phyloP scores from a whole-genome alignment of 768 basidiomycete genomes.

The Mycena rebaudengoi region DNA sequence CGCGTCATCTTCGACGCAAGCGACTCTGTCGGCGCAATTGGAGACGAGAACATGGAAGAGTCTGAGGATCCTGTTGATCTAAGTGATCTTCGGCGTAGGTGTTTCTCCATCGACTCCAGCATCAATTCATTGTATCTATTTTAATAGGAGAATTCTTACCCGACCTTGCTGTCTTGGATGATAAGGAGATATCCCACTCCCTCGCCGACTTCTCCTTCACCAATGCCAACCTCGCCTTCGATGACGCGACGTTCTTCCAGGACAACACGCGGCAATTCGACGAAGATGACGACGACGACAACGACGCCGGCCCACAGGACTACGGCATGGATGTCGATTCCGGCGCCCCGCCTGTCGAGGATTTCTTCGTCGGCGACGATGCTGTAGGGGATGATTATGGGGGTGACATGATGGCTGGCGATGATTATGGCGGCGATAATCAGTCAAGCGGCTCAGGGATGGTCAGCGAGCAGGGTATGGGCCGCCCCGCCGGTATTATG shows the following conservation, averaged over 20 bases:
- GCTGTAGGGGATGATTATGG: constrained; percentile 58
- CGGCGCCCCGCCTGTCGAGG: constrained; percentile 53
- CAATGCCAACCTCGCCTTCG: constrained; percentile 66
- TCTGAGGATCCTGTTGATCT: constrained; percentile 75
- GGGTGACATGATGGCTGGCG: constrained; percentile 50
- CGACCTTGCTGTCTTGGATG: constrained; percentile 66
- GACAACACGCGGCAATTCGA: constrained; percentile 55
- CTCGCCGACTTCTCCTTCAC: constrained; percentile 86
- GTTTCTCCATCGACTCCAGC: background rate
- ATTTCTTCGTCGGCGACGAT: constrained; percentile 75
- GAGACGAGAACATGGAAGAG: constrained; percentile 78
- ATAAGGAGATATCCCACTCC: constrained; percentile 82
- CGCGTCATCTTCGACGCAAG: constrained; percentile 96
- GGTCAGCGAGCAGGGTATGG: constrained; percentile 44
- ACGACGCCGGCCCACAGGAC: constrained; percentile 41
- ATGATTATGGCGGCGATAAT: constrained; percentile 52
- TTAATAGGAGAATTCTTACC: constrained; percentile 75
- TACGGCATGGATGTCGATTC: constrained; percentile 53
- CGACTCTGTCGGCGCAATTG: constrained; percentile 82
- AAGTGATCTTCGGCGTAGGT: constrained; percentile 66
- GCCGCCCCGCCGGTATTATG: constrained; percentile 60
- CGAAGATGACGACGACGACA: constrained; percentile 56
- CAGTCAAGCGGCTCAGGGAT: constrained; percentile 56
- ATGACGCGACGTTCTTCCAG: constrained; percentile 68
- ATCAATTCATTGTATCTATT: background rate